Base-by-base conservation (phyloP, 2,329 filamentous ascomycete species). In the Nemania bipapillata region DNA sequence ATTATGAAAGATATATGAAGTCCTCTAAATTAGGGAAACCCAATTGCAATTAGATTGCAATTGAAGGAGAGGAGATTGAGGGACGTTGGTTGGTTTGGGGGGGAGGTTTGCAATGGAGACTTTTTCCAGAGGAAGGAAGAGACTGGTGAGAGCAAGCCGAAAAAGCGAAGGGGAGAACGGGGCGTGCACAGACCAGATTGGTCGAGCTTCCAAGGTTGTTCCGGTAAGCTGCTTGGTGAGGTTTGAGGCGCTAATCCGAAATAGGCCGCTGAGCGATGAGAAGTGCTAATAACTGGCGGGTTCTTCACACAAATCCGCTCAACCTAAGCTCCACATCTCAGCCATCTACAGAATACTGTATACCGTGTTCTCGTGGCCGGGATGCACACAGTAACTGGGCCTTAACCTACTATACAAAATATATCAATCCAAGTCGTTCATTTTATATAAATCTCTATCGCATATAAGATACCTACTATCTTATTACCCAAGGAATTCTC, bases 41-140 rank as follows among this genome's bases (percentile, higher is more conserved):
- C 88, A 90, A 90, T 89, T 89, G 87, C 87, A 85, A 81, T 85
- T 86, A 84, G 87, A 88, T 87, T 89, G 88, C 87, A 86, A 81
- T 86, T 88, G 87, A 74, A 68, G 78, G 81, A 20, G 86, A 87
- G 86, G 83, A 87, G 86, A 86, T 87, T 83, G 81, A 82, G 81
- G 40, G 80, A 80, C 81, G 80, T 79, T 79, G 72, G 65, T 74
- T 66, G 65, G 65, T 68, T 56, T 70, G 65, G 70, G 56, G 70
- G 56, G 69, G 72, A 74, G 72, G 70, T 73, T 70, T 76, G 67
- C 52, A 69, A 75, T 71, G 73, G 75, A 75, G 74, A 74, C 75
- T 76, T 77, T 75, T 75, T 74, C 65, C 69, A 68, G 69, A 75
- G 64, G 70, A 71, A 73, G 56, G 70, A 72, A 71, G 69, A 74